These are phyloP conservation scores for Pseudogymnoascus sp. DNA, from an alignment of 2,329 filamentous ascomycete genomes.

Conservation along the genomic window DNA sequence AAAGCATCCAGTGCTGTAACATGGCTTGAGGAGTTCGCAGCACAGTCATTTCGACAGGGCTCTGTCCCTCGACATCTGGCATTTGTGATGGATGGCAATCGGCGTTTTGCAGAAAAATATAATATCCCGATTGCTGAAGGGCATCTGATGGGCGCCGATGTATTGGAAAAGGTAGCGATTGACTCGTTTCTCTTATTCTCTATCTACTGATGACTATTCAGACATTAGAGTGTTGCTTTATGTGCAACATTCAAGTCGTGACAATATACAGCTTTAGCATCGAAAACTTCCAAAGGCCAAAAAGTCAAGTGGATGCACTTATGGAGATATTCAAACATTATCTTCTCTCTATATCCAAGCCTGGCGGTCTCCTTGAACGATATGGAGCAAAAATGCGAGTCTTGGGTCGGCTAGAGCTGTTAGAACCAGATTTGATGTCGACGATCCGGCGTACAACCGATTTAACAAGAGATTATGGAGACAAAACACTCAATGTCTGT, in stretches of 20 bases:
- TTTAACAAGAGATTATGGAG: not conserved
- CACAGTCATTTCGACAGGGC: conserved; percentile 77
- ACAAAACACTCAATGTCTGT: conserved; percentile 66
- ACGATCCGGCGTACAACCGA: not conserved
- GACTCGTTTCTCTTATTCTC: not conserved
- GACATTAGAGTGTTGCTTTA: not conserved
- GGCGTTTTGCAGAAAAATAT: conserved; percentile 76
- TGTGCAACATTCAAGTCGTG: not conserved
- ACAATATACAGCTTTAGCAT: not conserved
- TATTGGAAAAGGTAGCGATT: conserved; percentile 61
- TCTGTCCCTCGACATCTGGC: conserved; percentile 85
- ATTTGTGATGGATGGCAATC: conserved; percentile 95
- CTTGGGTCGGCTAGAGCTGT: not conserved
- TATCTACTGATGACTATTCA: not conserved
- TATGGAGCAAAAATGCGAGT: not conserved
- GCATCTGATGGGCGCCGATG: conserved; percentile 87
- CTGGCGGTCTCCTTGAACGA: not conserved
- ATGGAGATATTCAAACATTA: not conserved
- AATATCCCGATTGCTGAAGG: conserved; percentile 91
- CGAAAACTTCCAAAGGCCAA: not conserved
- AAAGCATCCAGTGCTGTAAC: conserved; percentile 38
- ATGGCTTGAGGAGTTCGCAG: conserved; percentile 71
- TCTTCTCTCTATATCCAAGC: not conserved
- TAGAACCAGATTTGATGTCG: not conserved
- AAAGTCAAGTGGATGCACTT: not conserved